A percentile compares a stretch with the other conserved stretches of the same genome.
phyloP scores from a whole-genome alignment of 2,329 filamentous ascomycete genomes.

The Xylaria sp. region DNA sequence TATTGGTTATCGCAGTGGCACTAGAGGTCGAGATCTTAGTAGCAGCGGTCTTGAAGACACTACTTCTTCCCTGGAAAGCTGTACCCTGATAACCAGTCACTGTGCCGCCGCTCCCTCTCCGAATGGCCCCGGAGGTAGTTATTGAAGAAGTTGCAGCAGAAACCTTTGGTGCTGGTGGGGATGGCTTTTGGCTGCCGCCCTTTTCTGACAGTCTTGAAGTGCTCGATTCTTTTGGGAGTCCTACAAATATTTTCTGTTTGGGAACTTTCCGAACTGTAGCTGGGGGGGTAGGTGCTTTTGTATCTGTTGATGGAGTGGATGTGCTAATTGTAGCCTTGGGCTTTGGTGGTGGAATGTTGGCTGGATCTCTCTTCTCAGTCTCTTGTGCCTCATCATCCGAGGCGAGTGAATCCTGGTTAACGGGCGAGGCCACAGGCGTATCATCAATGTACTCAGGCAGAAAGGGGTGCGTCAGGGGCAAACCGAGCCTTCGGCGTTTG shows the following conservation, averaged over 20 bases:
- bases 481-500: constrained; percentile 55
- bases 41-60: constrained; percentile 20
- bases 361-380: constrained; percentile 32
- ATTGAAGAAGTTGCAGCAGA: constrained; percentile 20
- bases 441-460: constrained; percentile 21
- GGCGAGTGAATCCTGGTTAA: constrained; percentile 32
- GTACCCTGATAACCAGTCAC: constrained; percentile 52
- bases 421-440: constrained; percentile 27
- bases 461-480: constrained; percentile 45
- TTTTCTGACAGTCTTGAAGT: constrained; percentile 19
- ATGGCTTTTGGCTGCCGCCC: constrained; percentile 27
- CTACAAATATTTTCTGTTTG: constrained; percentile 43
- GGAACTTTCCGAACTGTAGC: constrained; percentile 8
- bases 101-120: constrained; percentile 37
- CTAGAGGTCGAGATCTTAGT: constrained; percentile 9
- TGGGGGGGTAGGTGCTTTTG: background rate
- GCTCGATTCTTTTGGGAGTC: constrained; percentile 21
- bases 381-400: constrained; percentile 47
- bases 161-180: constrained; percentile 23
- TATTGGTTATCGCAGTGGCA: constrained; percentile 21
- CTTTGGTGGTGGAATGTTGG: constrained; percentile 22
- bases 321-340: constrained; percentile 14
- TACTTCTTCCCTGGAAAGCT: constrained; percentile 46
- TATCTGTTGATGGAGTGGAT: background rate
- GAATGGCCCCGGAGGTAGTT: constrained; percentile 26